Percentiles rank a stretch among this genome's conserved stretches.
phyloP scores from a whole-genome alignment of 495 filamentous ascomycete species.

The Tuber brumale region DNA sequence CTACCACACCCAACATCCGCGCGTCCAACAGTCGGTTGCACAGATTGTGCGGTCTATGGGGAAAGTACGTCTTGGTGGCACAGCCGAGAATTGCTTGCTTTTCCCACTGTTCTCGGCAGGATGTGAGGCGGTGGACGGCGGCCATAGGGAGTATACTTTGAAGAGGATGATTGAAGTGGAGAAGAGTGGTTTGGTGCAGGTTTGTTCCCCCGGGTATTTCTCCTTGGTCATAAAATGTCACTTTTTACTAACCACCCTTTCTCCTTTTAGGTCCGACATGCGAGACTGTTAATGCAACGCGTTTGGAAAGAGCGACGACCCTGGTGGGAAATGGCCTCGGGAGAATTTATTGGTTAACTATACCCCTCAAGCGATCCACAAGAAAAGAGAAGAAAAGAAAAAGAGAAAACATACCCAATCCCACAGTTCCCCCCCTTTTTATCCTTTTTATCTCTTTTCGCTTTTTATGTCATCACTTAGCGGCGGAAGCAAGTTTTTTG shows the following conservation, averaged over 20 bases:
- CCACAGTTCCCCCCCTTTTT: conserved; percentile 1
- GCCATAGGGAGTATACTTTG: conserved; percentile 56
- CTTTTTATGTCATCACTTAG: conserved; percentile 22
- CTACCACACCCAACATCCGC: conserved; percentile 49
- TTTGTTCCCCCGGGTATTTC: conserved; percentile 35
- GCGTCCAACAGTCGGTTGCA: conserved; percentile 59
- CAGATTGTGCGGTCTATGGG: conserved; percentile 57
- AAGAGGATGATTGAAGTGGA: conserved; percentile 64
- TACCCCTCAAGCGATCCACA: conserved; percentile 27
- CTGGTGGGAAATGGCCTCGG: conserved; percentile 59
- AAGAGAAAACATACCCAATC: conserved; percentile 9
- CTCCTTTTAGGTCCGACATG: conserved; percentile 50
- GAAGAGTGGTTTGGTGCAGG: conserved; percentile 70
- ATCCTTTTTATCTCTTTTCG: conserved; percentile 16
- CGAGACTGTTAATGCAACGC: conserved; percentile 58
- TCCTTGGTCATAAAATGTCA: conserved; percentile 13
- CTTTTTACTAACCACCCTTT: conserved; percentile 26
- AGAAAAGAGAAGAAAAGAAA: conserved; percentile 20
- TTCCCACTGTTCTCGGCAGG: conserved; percentile 84
- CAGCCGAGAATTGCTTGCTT: conserved; percentile 67
- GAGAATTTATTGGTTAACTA: conserved; percentile 59
- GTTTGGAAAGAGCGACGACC: conserved; percentile 58
- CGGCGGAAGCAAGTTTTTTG: conserved; percentile 29
- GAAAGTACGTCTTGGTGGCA: conserved; percentile 59
- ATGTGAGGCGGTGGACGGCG: conserved; percentile 58